These are phyloP conservation scores for Ambrosiella xylebori DNA, from an alignment of 2,329 filamentous ascomycete genomes.

Conservation along the genomic window DNA sequence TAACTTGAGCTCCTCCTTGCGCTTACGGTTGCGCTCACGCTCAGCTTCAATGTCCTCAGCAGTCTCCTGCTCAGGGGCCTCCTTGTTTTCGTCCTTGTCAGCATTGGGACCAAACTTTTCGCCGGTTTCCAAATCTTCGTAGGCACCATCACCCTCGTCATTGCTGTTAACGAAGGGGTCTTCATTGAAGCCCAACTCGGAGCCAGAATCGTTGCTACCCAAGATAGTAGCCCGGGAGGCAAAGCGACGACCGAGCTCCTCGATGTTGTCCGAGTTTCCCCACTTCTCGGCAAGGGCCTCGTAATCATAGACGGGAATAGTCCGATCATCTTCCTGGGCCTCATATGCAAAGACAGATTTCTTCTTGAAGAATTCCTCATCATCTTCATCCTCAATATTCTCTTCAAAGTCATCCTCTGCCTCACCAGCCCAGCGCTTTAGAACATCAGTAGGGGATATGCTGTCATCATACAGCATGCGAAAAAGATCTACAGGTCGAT, in stretches of 20 bases:
- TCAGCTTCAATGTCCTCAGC: constrained; percentile 59
- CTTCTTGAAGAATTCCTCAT: constrained; percentile 48
- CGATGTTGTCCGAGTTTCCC: constrained; percentile 62
- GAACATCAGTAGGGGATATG: constrained; percentile 55
- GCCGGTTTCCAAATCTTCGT: constrained; percentile 70
- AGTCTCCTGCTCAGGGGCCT: constrained; percentile 24
- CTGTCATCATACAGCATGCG: constrained; percentile 77
- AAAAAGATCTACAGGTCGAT: constrained; percentile 66
- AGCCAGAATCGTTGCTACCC: constrained; percentile 22
- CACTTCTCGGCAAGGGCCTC: constrained; percentile 69
- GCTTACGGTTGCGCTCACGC: constrained; percentile 72
- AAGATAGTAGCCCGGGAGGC: constrained; percentile 35
- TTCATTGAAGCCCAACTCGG: constrained; percentile 36
- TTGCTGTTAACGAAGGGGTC: constrained; percentile 35
- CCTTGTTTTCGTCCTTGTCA: constrained; percentile 17
- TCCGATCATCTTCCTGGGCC: constrained; percentile 62
- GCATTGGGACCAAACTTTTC: constrained; percentile 33
- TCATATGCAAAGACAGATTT: constrained; percentile 46
- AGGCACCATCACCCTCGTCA: constrained; percentile 55
- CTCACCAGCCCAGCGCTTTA: constrained; percentile 59
- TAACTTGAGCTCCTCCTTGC: constrained; percentile 86
- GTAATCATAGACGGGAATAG: constrained; percentile 66
- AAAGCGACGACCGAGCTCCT: constrained; percentile 58
- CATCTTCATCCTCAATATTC: constrained; percentile 37
- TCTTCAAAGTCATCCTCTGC: constrained; percentile 40